Percentiles rank a stretch among this genome's conserved stretches.
Evolutionary conservation across 768 basidiomycete species (phyloP).

Genomic region (Panus rudis): DNA sequence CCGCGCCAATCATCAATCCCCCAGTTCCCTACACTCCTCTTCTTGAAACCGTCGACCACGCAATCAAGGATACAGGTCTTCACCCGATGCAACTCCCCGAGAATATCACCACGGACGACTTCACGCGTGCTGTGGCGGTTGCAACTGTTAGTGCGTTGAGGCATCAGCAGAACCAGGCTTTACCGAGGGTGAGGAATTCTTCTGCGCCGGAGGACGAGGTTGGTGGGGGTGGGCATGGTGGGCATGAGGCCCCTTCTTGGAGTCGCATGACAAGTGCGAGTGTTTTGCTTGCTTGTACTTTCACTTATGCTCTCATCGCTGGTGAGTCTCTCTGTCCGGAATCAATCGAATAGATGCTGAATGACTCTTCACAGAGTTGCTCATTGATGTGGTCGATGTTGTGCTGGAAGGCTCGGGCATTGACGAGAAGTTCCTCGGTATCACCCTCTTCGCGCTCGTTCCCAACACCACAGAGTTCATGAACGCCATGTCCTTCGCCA

Average conservation of each 20-base stretch:
- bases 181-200: no score
- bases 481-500: conserved; percentile 97
- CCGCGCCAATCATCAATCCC: conserved; percentile 22
- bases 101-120: conserved; percentile 76
- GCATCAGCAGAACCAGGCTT: conserved; percentile 60
- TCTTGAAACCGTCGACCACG: conserved; percentile 71
- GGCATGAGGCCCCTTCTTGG: conserved; percentile 97
- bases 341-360: conserved; percentile 4
- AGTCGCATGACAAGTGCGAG: conserved; percentile 84
- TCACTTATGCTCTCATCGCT: conserved; percentile 90
- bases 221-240: conserved; percentile 58
- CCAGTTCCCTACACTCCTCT: conserved; percentile 50
- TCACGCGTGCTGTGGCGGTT: conserved; percentile 88
- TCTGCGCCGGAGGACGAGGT: conserved; percentile 38
- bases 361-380: conserved; percentile 53
- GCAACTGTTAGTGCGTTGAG: conserved; percentile 88
- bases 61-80: conserved; percentile 55
- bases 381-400: conserved; percentile 93
- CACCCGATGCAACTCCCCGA: conserved; percentile 50
- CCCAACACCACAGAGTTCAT: conserved; percentile 99
- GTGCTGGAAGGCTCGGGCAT: conserved; percentile 86
- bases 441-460: conserved; percentile 94
- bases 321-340: conserved; percentile 43
- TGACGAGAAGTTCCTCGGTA: conserved; percentile 95
- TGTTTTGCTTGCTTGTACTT: conserved; percentile 84